Percentiles rank a stretch among this genome's conserved stretches.
These are phyloP conservation scores for Fonsecaea pedrosoi DNA, from an alignment of 2,329 filamentous ascomycete species.

Conservation along the genomic window DNA sequence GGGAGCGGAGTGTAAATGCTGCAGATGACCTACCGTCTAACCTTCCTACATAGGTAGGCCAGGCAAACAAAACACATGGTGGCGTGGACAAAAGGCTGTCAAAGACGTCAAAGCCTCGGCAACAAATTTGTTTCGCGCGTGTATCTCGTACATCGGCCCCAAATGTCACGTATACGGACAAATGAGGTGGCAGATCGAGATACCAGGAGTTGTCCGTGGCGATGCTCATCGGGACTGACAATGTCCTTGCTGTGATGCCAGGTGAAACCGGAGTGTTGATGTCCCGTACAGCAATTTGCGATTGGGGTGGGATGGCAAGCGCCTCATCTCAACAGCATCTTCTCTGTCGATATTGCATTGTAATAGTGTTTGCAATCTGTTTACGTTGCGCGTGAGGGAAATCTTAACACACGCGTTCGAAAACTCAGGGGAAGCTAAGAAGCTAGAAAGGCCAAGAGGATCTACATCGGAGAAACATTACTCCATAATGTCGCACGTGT, in stretches of 20 bases:
- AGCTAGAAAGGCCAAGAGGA: neutral
- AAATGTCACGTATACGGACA: neutral
- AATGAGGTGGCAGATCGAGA: neutral
- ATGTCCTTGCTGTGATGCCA: neutral
- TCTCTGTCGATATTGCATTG: neutral
- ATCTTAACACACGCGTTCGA: neutral
- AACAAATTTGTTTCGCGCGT: neutral
- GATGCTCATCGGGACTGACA: neutral
- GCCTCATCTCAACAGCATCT: neutral
- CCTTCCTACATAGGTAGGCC: too few relatives aligned
- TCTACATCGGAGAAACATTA: neutral
- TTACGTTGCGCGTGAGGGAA: neutral
- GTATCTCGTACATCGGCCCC: neutral
- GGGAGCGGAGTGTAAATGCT: too few relatives aligned
- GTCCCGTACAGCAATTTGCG: constrained; percentile 7
- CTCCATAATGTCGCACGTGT: neutral
- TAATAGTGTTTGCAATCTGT: neutral
- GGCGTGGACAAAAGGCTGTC: constrained; percentile 20
- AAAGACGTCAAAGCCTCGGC: constrained; percentile 20
- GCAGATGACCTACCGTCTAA: too few relatives aligned
- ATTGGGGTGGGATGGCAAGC: neutral
- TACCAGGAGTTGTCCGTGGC: constrained; percentile 5
- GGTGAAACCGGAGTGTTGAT: constrained; percentile 12
- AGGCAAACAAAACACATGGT: neutral
- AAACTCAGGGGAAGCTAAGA: neutral